A percentile compares a stretch with the other conserved stretches of the same genome.
phyloP scores from a whole-genome alignment of 441 rosid species.

The Pelargonium australe region DNA sequence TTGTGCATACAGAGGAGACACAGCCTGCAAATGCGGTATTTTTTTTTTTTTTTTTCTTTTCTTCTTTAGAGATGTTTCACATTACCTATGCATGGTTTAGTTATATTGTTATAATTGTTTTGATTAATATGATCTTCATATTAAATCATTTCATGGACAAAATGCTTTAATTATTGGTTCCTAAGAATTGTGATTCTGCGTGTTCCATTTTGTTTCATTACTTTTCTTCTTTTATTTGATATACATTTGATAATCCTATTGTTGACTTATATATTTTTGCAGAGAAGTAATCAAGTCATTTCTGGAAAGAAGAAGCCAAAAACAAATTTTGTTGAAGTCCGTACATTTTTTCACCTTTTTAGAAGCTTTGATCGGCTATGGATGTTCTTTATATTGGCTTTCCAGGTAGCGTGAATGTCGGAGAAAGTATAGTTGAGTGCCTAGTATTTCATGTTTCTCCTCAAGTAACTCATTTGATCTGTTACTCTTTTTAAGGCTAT shows the following conservation, averaged over 20 bases:
- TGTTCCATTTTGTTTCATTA: background rate
- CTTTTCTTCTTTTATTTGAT: background rate
- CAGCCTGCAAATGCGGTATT: conserved; percentile 37
- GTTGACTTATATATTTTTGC: conserved; percentile 19
- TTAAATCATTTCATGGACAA: background rate
- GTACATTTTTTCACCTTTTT: conserved; percentile 92
- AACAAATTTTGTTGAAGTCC: conserved; percentile 97
- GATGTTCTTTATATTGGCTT: conserved; percentile 82
- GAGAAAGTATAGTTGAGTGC: conserved; percentile 9
- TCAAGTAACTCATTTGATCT: conserved; percentile 18
- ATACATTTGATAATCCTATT: background rate
- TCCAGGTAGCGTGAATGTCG: conserved; percentile 53
- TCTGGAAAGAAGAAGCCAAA: conserved; percentile 69
- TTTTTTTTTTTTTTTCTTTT: conserved; percentile 11
- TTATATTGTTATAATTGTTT: background rate
- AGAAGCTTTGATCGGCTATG: conserved; percentile 97
- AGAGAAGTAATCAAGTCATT: conserved; percentile 52
- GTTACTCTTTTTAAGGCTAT: conserved; percentile 55
- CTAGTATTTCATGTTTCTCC: conserved; percentile 20
- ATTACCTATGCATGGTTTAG: background rate
- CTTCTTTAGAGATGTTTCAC: conserved; percentile 1
- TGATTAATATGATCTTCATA: background rate
- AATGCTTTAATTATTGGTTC: background rate
- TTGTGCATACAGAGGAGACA: conserved; percentile 49
- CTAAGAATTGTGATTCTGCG: background rate